phyloP scores from a whole-genome alignment of 1,284 basidiomycete genomes.

The Fomitopsis betulina region DNA sequence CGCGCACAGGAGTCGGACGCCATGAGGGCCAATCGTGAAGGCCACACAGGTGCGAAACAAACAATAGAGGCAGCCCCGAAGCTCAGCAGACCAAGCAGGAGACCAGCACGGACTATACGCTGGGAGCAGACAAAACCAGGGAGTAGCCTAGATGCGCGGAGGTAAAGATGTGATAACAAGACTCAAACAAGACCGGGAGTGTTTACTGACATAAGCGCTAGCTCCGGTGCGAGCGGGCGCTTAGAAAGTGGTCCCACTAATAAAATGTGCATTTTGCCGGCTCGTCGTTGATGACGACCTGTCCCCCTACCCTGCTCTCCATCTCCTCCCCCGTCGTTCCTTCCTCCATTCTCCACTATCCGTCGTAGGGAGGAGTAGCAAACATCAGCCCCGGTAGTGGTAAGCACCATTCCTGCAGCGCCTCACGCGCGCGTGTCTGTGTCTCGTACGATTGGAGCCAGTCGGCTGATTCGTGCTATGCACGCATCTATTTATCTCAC shows the following conservation, averaged over 20 bases:
- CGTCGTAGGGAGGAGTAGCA: not conserved
- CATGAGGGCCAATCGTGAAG: too few species aligned
- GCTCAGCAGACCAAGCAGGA: not conserved
- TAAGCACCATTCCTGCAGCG: not conserved
- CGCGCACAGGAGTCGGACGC: too few species aligned
- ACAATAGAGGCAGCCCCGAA: not conserved
- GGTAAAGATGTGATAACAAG: not conserved
- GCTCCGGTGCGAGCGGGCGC: not conserved
- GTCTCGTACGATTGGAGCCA: conserved; percentile 2
- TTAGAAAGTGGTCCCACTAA: not conserved
- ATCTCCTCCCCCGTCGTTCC: not conserved
- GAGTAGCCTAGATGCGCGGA: not conserved
- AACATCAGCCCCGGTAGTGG: not conserved
- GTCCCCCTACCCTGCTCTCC: too few species aligned
- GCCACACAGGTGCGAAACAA: too few species aligned
- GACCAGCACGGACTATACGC: not conserved
- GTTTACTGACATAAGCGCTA: not conserved
- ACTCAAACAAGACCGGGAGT: not conserved
- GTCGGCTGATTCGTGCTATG: not conserved
- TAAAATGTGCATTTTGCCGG: not conserved
- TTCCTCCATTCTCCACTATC: not conserved
- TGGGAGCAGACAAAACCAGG: not conserved
- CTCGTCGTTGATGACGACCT: not conserved
- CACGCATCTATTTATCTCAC: conserved; percentile 2
- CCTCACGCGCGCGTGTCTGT: conserved; percentile 1